Evolutionary conservation across 2,329 filamentous ascomycete species (phyloP).

Genomic region (Cryphonectria parasitica): DNA sequence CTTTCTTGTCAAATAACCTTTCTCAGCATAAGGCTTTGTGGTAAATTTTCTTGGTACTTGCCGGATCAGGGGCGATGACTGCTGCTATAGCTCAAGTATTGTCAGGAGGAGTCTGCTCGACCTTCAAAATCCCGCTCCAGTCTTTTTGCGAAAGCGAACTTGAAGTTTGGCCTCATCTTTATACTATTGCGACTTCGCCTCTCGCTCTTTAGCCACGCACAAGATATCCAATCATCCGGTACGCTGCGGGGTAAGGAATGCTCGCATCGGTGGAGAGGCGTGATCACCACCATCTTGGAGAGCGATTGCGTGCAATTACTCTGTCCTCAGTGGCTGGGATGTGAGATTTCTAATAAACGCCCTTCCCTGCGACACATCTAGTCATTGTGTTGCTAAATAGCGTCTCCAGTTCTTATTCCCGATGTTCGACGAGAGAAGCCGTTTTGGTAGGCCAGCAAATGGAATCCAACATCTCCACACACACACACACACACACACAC

Average conservation of each 20-base stretch:
- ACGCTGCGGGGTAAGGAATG: constrained; percentile 23
- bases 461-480: not conserved
- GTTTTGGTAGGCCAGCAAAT: not conserved
- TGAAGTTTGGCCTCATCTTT: constrained; percentile 10
- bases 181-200: constrained; percentile 11
- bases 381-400: not conserved
- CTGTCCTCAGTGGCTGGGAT: constrained; percentile 21
- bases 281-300: constrained; percentile 27
- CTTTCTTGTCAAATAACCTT: constrained; percentile 43
- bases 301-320: constrained; percentile 27
- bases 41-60: too few species aligned
- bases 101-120: not conserved
- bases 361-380: not conserved
- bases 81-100: not conserved
- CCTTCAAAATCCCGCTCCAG: not conserved
- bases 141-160: not conserved
- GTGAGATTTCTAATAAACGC: constrained; percentile 21
- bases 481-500: not conserved
- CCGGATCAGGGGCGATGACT: too few species aligned
- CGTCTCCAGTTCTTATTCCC: not conserved
- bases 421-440: not conserved
- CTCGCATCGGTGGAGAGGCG: not conserved
- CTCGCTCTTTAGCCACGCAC: not conserved
- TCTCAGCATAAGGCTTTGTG: too few species aligned
- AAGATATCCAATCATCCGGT: constrained; percentile 10